Conservation (phyloP, 768 basidiomycete species). For the Termitomyces bulborhizus region DNA sequence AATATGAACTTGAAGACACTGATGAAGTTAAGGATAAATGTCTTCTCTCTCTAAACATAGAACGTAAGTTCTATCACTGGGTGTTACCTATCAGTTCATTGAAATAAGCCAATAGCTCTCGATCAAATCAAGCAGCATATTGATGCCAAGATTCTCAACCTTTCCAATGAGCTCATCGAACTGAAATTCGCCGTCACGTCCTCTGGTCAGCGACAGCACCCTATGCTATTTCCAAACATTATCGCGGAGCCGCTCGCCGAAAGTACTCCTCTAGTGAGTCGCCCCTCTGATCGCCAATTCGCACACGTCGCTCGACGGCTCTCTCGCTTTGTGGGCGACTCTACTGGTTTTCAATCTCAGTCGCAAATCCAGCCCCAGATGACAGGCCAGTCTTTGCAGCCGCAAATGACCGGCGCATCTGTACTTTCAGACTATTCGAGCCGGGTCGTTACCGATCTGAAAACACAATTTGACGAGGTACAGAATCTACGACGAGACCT, state of each 20-base stretch:
- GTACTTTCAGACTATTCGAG: conserved; percentile 64
- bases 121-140: conserved; percentile 99
- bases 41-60: conserved; percentile 88
- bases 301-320: conserved; percentile 67
- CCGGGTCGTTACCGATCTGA: conserved; percentile 75
- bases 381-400: conserved; percentile 64
- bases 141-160: conserved; percentile 77
- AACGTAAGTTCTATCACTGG: conserved; percentile 58
- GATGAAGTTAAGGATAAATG: conserved; percentile 88
- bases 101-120: conserved; percentile 50
- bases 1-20: conserved; percentile 93
- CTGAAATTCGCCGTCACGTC: conserved; percentile 60
- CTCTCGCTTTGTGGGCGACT: conserved; percentile 60
- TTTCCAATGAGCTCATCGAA: conserved; percentile 89
- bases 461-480: conserved; percentile 92
- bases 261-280: conserved; percentile 54
- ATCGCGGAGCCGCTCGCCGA: conserved; percentile 54
- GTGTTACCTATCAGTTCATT: neutral
- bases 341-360: conserved; percentile 17
- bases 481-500: conserved; percentile 91
- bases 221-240: conserved; percentile 40
- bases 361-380: conserved; percentile 47
- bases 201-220: conserved; percentile 39
- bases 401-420: conserved; percentile 74
- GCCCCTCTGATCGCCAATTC: conserved; percentile 75